phyloP scores from a whole-genome alignment of 2,329 filamentous ascomycete species.

The Neonectria magnoliae region DNA sequence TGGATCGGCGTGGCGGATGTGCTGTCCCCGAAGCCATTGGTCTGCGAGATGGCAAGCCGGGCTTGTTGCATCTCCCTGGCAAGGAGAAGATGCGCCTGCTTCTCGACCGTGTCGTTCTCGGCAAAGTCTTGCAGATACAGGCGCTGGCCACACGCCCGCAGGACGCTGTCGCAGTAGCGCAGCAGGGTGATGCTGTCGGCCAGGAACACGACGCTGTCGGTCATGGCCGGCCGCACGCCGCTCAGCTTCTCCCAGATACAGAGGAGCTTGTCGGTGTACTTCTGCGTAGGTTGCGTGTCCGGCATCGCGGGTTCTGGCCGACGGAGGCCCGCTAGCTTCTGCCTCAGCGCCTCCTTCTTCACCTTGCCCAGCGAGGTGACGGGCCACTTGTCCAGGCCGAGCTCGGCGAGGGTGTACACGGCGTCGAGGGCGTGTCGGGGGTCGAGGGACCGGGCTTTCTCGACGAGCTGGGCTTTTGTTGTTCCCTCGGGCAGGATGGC shows the following conservation, averaged over 20 bases:
- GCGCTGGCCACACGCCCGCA: conserved; percentile 39
- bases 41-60: conserved; percentile 19
- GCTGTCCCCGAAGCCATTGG: not conserved
- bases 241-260: conserved; percentile 46
- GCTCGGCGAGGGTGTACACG: conserved; percentile 54
- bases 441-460: conserved; percentile 46
- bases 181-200: conserved; percentile 52
- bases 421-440: conserved; percentile 52
- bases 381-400: conserved; percentile 52
- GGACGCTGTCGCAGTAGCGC: conserved; percentile 49
- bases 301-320: not conserved
- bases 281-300: not conserved
- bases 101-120: conserved; percentile 44
- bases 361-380: conserved; percentile 57
- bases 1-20: not conserved
- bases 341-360: conserved; percentile 51
- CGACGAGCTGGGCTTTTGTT: conserved; percentile 46
- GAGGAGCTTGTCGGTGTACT: conserved; percentile 33
- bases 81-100: conserved; percentile 44
- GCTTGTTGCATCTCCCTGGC: conserved; percentile 33
- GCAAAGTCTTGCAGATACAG: conserved; percentile 50
- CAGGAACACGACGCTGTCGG: conserved; percentile 42
- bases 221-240: conserved; percentile 39
- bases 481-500: conserved; percentile 47
- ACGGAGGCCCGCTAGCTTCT: conserved; percentile 32